A percentile compares a stretch with the other conserved stretches of the same genome.
phyloP scores from a whole-genome alignment of 768 basidiomycete species.

The Phlebiopsis gigantea region DNA sequence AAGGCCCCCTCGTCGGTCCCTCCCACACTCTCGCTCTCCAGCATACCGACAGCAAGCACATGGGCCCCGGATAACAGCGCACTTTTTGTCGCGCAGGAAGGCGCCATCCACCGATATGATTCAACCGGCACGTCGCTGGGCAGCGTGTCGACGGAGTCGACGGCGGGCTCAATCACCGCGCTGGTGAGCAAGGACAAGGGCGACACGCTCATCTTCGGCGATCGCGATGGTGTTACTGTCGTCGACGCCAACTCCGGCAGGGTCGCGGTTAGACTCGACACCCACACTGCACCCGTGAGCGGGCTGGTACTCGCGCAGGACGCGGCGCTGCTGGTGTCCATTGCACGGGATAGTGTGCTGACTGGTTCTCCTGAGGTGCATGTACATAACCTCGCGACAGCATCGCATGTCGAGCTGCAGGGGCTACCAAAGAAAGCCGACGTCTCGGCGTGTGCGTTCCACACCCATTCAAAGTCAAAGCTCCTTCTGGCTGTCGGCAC shows the following conservation, averaged over 20 bases:
- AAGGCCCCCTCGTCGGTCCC: slow-evolving; percentile 36
- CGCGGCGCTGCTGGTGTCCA: slow-evolving; percentile 48
- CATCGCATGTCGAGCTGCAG: slow-evolving; percentile 49
- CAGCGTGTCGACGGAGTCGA: slow-evolving; percentile 30
- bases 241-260: slow-evolving; percentile 43
- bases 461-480: slow-evolving; percentile 55
- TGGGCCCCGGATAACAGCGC: slow-evolving; percentile 56
- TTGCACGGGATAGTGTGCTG: slow-evolving; percentile 27
- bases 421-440: slow-evolving; percentile 35
- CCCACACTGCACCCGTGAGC: slow-evolving; percentile 45
- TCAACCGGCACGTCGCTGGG: slow-evolving; percentile 38
- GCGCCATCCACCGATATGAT: slow-evolving; percentile 50
- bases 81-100: slow-evolving; percentile 48
- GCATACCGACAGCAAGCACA: slow-evolving; percentile 35
- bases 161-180: slow-evolving; percentile 23
- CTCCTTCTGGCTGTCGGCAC: slow-evolving; percentile 50
- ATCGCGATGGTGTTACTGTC: slow-evolving; percentile 40
- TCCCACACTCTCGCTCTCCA: slow-evolving; percentile 24
- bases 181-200: slow-evolving; percentile 31
- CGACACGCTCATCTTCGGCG: slow-evolving; percentile 42
- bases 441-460: slow-evolving; percentile 51
- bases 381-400: slow-evolving; percentile 53
- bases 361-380: slow-evolving; percentile 36
- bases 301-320: slow-evolving; percentile 59
- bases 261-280: slow-evolving; percentile 42